Evolutionary conservation across 805 yeast species (phyloP), one percentile per base, ranked within the genome.

Genomic region (Kregervanrija delftensis): DNA sequence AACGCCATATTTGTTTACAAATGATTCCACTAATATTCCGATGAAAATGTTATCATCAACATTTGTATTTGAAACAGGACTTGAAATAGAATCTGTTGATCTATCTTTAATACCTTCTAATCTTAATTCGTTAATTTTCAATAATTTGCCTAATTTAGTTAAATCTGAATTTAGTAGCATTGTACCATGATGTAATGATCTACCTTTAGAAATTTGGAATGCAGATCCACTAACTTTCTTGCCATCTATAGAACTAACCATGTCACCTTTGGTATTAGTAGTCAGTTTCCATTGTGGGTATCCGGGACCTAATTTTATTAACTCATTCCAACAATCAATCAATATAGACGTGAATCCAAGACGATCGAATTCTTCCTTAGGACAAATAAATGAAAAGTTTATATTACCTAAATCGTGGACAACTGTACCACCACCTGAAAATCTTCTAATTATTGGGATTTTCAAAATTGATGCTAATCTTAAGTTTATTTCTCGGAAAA

Each of bases 351-450:
- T 77, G 66, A 81, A 78, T 51, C 70, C 66, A 42, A 69, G 67
- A 51, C 95, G 58, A 65, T 75, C 69, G 58, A 93, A 93, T 2
- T 72, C 73, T 10, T 52, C 49, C 11, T 71, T 73, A 49, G 86
- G 74, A 3, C 86, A 71, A 68, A 91, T 79, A 55, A 77, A 88
- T 4, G 95, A 82, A 63, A 83, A 93, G 58, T 93, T 93, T 14
- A 83, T 79, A 56, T 93, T 93, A 0, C 97, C 96, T 5, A 71
- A 51, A 62, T 91, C 99, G 60, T 93, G 99, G 10, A 89, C 96
- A 1, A 93, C 99, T 0, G 97, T 80, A 0, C 99, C 99, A 2
- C 99, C 99, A 0, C 99, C 99, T 8, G 93, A 82, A 40, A 75
- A 68, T 45, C 99, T 69, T 53, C 99, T 69, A 5, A 93, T 59